Evolutionary conservation across 805 yeast species (phyloP), one percentile per base, ranked within the genome.

Genomic region (Saccharomycopsis selenospora): DNA sequence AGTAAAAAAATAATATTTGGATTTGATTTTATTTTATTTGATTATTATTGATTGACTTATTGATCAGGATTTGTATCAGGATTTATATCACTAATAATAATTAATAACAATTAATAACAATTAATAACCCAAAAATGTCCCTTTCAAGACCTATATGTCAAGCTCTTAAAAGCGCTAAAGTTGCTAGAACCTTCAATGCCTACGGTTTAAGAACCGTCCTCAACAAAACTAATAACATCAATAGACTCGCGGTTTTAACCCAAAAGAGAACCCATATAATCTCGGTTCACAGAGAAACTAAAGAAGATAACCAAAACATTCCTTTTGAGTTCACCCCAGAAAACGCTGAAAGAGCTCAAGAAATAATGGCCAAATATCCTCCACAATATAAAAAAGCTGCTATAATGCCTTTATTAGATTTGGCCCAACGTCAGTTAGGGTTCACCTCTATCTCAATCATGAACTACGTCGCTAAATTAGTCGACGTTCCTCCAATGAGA

Each of bases 401-500:
- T 2, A 80, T 81, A 50, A 87, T 86, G 95, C 95, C 95, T 7
- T 72, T 86, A 52, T 73, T 86, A 54, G 95, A 85, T 62, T 71
- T 86, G 55, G 95, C 93, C 36, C 95, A 86, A 69, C 83, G 95
- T 60, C 95, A 86, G 66, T 72, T 73, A 48, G 95, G 95, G 0
- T 86, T 82, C 71, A 83, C 93, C 40, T 85, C 95, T 36, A 83
- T 86, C 57, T 73, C 87, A 28, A 93, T 85, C 55, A 86, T 86
- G 95, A 85, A 86, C 70, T 83, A 87, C 63, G 95, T 86, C 45
- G 95, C 95, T 47, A 79, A 82, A 65, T 59, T 82, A 61, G 73
- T 85, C 59, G 91, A 85, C 59, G 83, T 87, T 81, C 95, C 95
- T 26, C 95, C 95, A 51, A 86, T 86, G 95, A 78, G 95, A 68